phyloP scores from a whole-genome alignment of 1,284 basidiomycete species.

The Coriolopsis trogii region DNA sequence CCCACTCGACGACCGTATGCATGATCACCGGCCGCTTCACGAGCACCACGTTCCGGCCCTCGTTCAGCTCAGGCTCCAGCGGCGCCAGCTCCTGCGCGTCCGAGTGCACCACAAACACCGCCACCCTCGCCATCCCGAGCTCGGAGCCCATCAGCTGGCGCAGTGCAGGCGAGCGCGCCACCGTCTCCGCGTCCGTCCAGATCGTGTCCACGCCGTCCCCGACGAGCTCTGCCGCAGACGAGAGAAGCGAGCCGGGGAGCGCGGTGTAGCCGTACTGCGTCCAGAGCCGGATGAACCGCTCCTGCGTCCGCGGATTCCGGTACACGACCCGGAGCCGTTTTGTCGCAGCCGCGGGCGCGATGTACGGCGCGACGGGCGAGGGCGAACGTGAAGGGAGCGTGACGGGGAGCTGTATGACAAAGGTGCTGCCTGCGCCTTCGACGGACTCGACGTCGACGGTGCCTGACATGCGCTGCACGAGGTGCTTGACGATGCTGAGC shows the following conservation, averaged over 20 bases:
- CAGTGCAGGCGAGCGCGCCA: constrained; percentile 21
- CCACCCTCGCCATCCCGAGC: constrained; percentile 1
- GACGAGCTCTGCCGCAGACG: constrained; percentile 20
- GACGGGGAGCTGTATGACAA: constrained; percentile 32
- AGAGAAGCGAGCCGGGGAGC: constrained; percentile 5
- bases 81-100: constrained; percentile 25
- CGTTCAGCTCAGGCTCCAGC: constrained; percentile 27
- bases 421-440: constrained; percentile 32
- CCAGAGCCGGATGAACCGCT: constrained; percentile 27
- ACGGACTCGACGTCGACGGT: constrained; percentile 32
- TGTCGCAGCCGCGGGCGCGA: background rate
- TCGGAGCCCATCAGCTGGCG: constrained; percentile 21
- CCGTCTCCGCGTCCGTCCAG: constrained; percentile 32
- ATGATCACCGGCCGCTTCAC: constrained; percentile 34
- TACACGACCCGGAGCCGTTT: constrained; percentile 31
- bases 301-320: constrained; percentile 26
- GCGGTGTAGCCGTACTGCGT: constrained; percentile 23
- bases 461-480: constrained; percentile 37
- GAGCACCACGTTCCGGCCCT: constrained; percentile 28
- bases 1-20: constrained; percentile 25
- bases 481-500: constrained; percentile 37
- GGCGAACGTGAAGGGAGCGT: constrained; percentile 21
- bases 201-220: constrained; percentile 28
- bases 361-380: background rate
- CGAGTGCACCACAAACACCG: constrained; percentile 29